Evolutionary conservation across 805 yeast species (phyloP).

Genomic region (Wickerhamiella alocasiicola): DNA sequence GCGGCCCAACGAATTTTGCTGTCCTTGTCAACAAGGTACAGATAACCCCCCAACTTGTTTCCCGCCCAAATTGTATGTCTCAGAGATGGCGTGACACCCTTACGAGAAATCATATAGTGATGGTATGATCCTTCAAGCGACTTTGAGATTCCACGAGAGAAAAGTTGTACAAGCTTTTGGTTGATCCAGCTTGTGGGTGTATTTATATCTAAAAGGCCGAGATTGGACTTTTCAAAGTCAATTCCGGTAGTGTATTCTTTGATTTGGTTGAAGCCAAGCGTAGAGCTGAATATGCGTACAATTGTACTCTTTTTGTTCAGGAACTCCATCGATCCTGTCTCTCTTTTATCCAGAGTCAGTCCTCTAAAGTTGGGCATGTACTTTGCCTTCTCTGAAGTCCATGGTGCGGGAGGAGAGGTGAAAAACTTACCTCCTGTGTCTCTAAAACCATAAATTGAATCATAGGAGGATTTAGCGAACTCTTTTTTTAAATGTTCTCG

Average conservation of each 20-base stretch:
- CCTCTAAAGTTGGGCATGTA: conserved; percentile 76
- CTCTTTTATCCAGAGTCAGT: conserved; percentile 32
- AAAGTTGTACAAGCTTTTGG: conserved; percentile 46
- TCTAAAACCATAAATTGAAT: conserved; percentile 48
- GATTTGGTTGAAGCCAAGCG: conserved; percentile 58
- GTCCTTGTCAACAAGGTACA: conserved; percentile 61
- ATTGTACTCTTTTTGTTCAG: conserved; percentile 45
- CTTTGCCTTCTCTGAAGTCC: conserved; percentile 55
- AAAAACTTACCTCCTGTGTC: conserved; percentile 79
- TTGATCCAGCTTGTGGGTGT: conserved; percentile 64
- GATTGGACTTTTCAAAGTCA: conserved; percentile 30
- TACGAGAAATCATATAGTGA: conserved; percentile 51
- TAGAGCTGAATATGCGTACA: conserved; percentile 52
- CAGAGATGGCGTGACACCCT: conserved; percentile 42
- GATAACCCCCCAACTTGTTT: conserved; percentile 72
- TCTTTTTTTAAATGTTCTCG: conserved; percentile 46
- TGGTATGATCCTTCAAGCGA: conserved; percentile 40
- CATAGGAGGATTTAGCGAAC: conserved; percentile 54
- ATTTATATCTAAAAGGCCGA: conserved; percentile 67
- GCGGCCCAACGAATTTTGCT: conserved; percentile 84
- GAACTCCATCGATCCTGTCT: conserved; percentile 28
- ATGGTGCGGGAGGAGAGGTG: conserved; percentile 66
- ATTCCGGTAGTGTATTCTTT: conserved; percentile 44
- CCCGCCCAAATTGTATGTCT: conserved; percentile 51
- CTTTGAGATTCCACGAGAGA: conserved; percentile 35